These are phyloP conservation scores for Colletotrichum graminicola DNA, from an alignment of 2,329 filamentous ascomycete species.

Conservation along the genomic window DNA sequence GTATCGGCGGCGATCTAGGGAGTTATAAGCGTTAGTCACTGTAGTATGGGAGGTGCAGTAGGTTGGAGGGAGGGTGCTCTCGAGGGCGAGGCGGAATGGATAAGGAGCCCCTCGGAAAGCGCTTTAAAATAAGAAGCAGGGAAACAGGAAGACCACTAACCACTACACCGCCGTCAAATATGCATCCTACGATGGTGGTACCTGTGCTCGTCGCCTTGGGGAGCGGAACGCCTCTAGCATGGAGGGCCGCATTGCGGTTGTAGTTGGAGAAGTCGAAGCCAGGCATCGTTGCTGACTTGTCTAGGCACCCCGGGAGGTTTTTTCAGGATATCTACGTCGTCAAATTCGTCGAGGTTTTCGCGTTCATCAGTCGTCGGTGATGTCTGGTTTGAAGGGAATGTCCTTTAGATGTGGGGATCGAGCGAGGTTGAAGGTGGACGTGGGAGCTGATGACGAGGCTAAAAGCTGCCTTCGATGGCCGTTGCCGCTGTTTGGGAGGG, in stretches of 20 bases:
- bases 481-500: slow-evolving; percentile 36
- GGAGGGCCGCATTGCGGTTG: slow-evolving; percentile 97
- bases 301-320: slow-evolving; percentile 16
- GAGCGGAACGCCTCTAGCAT: slow-evolving; percentile 91
- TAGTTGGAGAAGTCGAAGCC: slow-evolving; percentile 99
- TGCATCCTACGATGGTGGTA: slow-evolving; percentile 98
- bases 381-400: slow-evolving; percentile 16
- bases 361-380: slow-evolving; percentile 26
- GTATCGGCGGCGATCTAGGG: slow-evolving; percentile 96
- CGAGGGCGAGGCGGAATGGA: background rate
- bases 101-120: background rate
- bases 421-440: slow-evolving; percentile 43
- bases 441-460: slow-evolving; percentile 66
- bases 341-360: slow-evolving; percentile 11
- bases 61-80: background rate
- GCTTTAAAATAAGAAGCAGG: background rate
- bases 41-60: slow-evolving; percentile 2
- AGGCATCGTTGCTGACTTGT: slow-evolving; percentile 73
- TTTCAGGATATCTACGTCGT: slow-evolving; percentile 2
- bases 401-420: slow-evolving; percentile 44
- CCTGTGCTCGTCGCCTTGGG: slow-evolving; percentile 98
- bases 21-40: slow-evolving; percentile 24
- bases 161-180: slow-evolving; percentile 96
- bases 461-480: slow-evolving; percentile 60
- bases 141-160: slow-evolving; percentile 60